phyloP scores from a whole-genome alignment of 148 eudicot species.

The Nepenthes mirabilis region DNA sequence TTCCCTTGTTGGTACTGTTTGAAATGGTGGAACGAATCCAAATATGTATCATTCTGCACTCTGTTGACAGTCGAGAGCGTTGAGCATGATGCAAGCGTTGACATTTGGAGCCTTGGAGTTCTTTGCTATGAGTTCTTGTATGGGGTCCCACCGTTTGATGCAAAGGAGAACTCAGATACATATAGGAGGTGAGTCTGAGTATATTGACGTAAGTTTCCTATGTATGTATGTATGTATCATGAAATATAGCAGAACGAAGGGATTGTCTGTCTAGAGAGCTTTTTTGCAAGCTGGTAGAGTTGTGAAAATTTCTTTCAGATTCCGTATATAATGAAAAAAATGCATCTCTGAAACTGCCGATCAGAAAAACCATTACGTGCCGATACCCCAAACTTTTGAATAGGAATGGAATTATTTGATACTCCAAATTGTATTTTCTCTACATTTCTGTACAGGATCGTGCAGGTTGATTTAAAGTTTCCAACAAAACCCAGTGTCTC shows the following conservation, averaged over 20 bases:
- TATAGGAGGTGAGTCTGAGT: conserved; percentile 52
- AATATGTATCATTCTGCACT: background rate
- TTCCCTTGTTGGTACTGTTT: background rate
- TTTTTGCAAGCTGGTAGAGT: no score
- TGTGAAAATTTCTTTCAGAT: no score
- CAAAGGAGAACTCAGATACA: conserved; percentile 93
- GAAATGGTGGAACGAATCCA: conserved; percentile 3
- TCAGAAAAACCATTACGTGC: background rate
- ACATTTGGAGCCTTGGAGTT: conserved; percentile 93
- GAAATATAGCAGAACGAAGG: no score
- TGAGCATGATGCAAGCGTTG: conserved; percentile 93
- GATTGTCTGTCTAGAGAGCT: no score
- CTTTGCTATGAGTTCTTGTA: conserved; percentile 87
- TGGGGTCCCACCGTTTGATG: conserved; percentile 93
- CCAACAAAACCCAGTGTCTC: conserved; percentile 71
- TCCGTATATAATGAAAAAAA: no score
- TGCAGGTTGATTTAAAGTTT: conserved; percentile 74
- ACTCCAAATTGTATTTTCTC: background rate
- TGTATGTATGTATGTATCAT: background rate
- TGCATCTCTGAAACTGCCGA: no score
- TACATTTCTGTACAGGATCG: conserved; percentile 36
- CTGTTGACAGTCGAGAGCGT: conserved; percentile 63
- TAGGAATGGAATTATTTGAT: background rate
- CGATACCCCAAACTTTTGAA: background rate
- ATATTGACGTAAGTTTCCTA: background rate